These are phyloP conservation scores for Leptographium galeiforme DNA, from an alignment of 2,329 filamentous ascomycete genomes.

Conservation along the genomic window DNA sequence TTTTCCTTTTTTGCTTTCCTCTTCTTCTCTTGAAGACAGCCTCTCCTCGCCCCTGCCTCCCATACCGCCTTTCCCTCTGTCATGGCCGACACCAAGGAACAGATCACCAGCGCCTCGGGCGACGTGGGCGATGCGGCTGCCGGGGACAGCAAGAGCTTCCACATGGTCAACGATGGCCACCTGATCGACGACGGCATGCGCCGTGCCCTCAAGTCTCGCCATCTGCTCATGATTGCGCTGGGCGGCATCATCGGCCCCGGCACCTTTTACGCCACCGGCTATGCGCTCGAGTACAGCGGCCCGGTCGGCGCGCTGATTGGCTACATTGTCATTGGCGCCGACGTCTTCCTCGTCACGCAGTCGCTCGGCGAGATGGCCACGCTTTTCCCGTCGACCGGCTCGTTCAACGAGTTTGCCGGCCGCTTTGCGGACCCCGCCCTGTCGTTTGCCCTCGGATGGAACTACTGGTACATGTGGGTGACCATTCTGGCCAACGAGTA, in stretches of 20 bases:
- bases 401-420: slow-evolving; percentile 31
- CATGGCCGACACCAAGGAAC: no score
- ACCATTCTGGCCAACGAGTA: slow-evolving; percentile 14
- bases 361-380: slow-evolving; percentile 44
- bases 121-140: no score
- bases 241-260: slow-evolving; percentile 33
- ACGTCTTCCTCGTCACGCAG: slow-evolving; percentile 25
- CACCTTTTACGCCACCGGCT: slow-evolving; percentile 31
- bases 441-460: slow-evolving; percentile 34
- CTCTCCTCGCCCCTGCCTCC: no score
- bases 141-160: background rate
- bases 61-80: no score
- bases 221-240: slow-evolving; percentile 31
- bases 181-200: slow-evolving; percentile 6
- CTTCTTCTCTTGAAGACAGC: no score
- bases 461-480: slow-evolving; percentile 35
- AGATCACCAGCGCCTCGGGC: no score
- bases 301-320: slow-evolving; percentile 26
- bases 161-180: background rate
- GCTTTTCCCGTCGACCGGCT: slow-evolving; percentile 43
- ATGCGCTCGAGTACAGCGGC: slow-evolving; percentile 26
- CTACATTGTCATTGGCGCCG: slow-evolving; percentile 27
- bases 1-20: background rate
- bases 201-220: slow-evolving; percentile 23
- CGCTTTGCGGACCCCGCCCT: slow-evolving; percentile 31